These are phyloP conservation scores for Didymellaceae sp. DNA, from an alignment of 2,329 filamentous ascomycete species.

Conservation along the genomic window DNA sequence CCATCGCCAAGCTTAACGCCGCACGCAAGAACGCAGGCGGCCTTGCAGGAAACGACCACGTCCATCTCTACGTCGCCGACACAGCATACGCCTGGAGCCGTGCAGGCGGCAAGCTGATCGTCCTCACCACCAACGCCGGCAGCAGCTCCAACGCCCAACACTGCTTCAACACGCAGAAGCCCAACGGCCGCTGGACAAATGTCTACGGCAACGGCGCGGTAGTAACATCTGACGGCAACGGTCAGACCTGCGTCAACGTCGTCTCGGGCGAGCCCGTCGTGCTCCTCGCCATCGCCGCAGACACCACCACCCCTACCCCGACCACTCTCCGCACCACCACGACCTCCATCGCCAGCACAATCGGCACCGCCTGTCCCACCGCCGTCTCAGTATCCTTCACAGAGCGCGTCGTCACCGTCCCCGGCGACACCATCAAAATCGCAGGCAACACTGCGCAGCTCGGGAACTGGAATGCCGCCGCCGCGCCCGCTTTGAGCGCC, in stretches of 20 bases:
- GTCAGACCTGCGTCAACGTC: constrained; percentile 52
- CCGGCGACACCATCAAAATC: constrained; percentile 58
- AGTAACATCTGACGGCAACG: constrained; percentile 50
- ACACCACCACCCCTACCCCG: constrained; percentile 8
- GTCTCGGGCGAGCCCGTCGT: constrained; percentile 55
- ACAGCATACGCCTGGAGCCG: constrained; percentile 57
- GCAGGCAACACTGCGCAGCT: constrained; percentile 54
- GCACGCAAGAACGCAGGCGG: constrained; percentile 50
- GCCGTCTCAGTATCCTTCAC: constrained; percentile 52
- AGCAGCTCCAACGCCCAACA: constrained; percentile 47
- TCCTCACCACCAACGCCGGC: constrained; percentile 56
- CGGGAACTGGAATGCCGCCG: constrained; percentile 52
- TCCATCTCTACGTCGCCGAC: constrained; percentile 51
- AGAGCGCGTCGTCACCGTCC: constrained; percentile 55
- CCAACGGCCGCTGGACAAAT: constrained; percentile 52
- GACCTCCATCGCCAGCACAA: constrained; percentile 6
- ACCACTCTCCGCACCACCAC: constrained; percentile 13
- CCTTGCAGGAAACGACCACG: constrained; percentile 54
- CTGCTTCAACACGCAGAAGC: constrained; percentile 53
- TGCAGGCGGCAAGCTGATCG: constrained; percentile 53
- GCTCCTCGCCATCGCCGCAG: constrained; percentile 33
- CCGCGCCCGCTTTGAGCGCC: constrained; percentile 51
- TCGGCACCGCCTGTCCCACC: constrained; percentile 33
- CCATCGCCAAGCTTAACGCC: constrained; percentile 34
- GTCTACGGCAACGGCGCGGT: constrained; percentile 47